A percentile compares a stretch with the other conserved stretches of the same genome.
phyloP scores from a whole-genome alignment of 306 rosid species.

The Rosa persica region DNA sequence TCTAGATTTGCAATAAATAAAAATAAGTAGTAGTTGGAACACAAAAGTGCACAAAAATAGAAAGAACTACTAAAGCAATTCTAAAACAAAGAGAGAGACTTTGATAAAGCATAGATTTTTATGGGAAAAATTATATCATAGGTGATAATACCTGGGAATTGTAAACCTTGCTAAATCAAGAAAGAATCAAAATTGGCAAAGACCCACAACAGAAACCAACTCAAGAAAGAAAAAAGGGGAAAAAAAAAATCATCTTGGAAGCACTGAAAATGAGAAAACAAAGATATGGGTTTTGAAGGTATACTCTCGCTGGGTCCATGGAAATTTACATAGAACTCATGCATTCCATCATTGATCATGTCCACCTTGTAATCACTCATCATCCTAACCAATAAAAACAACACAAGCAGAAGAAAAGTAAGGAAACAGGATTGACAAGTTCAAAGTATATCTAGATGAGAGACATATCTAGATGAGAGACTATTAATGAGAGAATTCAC shows the following conservation, averaged over 20 bases:
- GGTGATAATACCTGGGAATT: conserved; percentile 29
- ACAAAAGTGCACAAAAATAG: conserved; percentile 20
- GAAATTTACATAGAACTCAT: conserved; percentile 78
- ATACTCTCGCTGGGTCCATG: conserved; percentile 83
- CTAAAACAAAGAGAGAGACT: not conserved
- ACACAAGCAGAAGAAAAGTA: conserved; percentile 16
- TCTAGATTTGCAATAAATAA: conserved; percentile 22
- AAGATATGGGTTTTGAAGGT: conserved; percentile 30
- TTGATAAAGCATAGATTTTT: not conserved
- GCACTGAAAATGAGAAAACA: conserved; percentile 4
- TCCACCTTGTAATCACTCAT: conserved; percentile 95
- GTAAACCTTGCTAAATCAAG: conserved; percentile 36
- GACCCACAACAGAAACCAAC: conserved; percentile 13
- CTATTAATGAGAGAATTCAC: conserved; percentile 34
- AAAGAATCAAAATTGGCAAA: conserved; percentile 3
- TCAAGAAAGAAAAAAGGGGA: not conserved
- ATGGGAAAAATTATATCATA: conserved; percentile 14
- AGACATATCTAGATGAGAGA: conserved; percentile 1
- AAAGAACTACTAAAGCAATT: conserved; percentile 14
- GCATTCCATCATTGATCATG: conserved; percentile 78
- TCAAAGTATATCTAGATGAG: not conserved
- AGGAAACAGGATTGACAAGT: not conserved
- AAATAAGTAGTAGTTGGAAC: conserved; percentile 9
- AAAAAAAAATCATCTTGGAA: not conserved
- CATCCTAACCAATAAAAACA: conserved; percentile 52